Conservation (phyloP, 2,329 filamentous ascomycete genomes). For the Trichophyton rubrum region DNA sequence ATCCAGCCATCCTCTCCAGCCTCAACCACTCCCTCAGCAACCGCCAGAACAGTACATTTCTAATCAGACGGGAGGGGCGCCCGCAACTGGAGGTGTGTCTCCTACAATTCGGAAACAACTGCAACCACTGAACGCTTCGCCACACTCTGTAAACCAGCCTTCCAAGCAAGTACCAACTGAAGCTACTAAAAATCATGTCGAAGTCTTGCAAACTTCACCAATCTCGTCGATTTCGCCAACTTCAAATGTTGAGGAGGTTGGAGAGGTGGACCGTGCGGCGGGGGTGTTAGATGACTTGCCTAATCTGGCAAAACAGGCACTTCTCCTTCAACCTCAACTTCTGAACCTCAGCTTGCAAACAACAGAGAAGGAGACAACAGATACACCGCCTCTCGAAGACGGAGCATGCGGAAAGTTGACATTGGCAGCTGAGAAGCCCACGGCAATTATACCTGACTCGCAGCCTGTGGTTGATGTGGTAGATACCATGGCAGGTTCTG, state of each 20-base stretch:
- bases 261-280: constrained; percentile 1
- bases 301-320: constrained; percentile 8
- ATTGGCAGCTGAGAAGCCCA: neutral
- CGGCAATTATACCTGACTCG: neutral
- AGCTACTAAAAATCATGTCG: no score
- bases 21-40: neutral
- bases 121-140: no score
- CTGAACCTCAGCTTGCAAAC: neutral
- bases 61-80: neutral
- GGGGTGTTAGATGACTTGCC: constrained; percentile 1
- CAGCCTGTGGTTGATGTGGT: neutral
- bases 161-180: neutral
- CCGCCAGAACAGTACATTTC: neutral
- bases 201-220: neutral
- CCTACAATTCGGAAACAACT: neutral
- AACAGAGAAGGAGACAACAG: neutral
- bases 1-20: neutral
- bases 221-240: neutral
- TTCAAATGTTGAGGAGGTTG: neutral
- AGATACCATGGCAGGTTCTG: neutral
- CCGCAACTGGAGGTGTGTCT: neutral
- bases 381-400: neutral
- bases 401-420: neutral
- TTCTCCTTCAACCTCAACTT: constrained; percentile 7
- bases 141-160: no score